phyloP scores from a whole-genome alignment of 2,329 filamentous ascomycete species.

The Fusarium subtropicale region DNA sequence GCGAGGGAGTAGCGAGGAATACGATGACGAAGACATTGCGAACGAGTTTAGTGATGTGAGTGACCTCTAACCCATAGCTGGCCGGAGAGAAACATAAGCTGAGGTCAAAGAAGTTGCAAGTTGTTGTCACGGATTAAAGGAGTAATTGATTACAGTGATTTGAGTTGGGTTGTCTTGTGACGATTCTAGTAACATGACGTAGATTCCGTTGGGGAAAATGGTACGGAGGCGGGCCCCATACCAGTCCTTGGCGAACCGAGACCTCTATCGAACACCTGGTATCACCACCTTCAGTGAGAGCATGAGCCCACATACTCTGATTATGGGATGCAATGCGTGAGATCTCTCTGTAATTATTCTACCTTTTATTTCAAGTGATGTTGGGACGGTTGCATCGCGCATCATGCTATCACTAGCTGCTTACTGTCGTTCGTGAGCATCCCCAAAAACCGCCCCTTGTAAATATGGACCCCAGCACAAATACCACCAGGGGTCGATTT shows the following conservation, averaged over 20 bases:
- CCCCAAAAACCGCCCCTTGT: slow-evolving; percentile 20
- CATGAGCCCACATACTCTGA: slow-evolving; percentile 11
- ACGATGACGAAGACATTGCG: slow-evolving; percentile 44
- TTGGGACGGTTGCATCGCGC: neutral
- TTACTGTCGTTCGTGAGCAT: slow-evolving; percentile 20
- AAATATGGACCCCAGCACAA: slow-evolving; percentile 21
- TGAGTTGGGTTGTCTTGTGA: slow-evolving; percentile 44
- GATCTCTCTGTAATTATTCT: neutral
- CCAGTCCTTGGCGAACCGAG: slow-evolving; percentile 28
- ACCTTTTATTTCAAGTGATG: slow-evolving; percentile 8
- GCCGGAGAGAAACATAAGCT: neutral
- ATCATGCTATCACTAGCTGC: slow-evolving; percentile 21
- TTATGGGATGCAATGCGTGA: slow-evolving; percentile 5
- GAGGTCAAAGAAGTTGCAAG: neutral
- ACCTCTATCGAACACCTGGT: slow-evolving; percentile 34
- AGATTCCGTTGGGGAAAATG: slow-evolving; percentile 47
- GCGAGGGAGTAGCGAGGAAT: slow-evolving; percentile 43
- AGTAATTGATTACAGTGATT: slow-evolving; percentile 20
- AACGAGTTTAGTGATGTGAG: slow-evolving; percentile 4
- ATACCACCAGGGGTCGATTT: slow-evolving; percentile 22
- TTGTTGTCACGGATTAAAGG: slow-evolving; percentile 19
- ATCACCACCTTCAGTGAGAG: slow-evolving; percentile 12
- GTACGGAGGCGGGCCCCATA: slow-evolving; percentile 29
- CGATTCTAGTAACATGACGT: slow-evolving; percentile 47
- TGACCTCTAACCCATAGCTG: slow-evolving; percentile 35